Percentiles rank a stretch among this genome's conserved stretches.
These are phyloP conservation scores for Aspergillus bridgeri DNA, from an alignment of 495 filamentous ascomycete genomes.

Conservation along the genomic window DNA sequence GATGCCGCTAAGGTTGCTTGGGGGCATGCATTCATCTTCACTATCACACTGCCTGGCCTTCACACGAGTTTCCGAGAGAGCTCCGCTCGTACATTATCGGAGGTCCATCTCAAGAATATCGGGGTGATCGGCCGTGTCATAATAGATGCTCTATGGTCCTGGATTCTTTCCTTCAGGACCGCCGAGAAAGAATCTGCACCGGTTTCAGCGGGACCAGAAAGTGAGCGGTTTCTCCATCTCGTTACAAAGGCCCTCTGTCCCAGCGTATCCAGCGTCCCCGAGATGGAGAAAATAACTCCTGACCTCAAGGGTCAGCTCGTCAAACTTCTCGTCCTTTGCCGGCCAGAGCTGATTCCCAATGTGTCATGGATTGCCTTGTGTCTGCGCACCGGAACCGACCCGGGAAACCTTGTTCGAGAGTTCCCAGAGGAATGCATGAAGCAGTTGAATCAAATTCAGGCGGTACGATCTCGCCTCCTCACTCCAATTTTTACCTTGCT, in stretches of 20 bases:
- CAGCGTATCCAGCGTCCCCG: constrained; percentile 33
- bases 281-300: constrained; percentile 34
- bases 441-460: constrained; percentile 36
- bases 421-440: constrained; percentile 48
- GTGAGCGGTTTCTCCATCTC: constrained; percentile 46
- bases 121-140: constrained; percentile 54
- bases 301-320: constrained; percentile 62
- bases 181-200: constrained; percentile 77
- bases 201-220: constrained; percentile 62
- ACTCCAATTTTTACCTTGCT: neutral
- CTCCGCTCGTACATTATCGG: constrained; percentile 54
- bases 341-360: constrained; percentile 70
- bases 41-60: constrained; percentile 59
- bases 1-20: constrained; percentile 53
- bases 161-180: constrained; percentile 61
- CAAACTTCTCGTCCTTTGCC: constrained; percentile 71
- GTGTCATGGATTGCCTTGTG: constrained; percentile 86
- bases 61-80: constrained; percentile 56
- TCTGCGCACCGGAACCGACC: constrained; percentile 73
- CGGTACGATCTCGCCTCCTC: constrained; percentile 8
- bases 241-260: constrained; percentile 72
- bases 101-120: constrained; percentile 54
- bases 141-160: constrained; percentile 75
- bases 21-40: constrained; percentile 77
- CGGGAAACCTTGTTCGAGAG: constrained; percentile 65